Conservation (phyloP, 169 alveolate species). For the Plasmodium cynomolgi region DNA sequence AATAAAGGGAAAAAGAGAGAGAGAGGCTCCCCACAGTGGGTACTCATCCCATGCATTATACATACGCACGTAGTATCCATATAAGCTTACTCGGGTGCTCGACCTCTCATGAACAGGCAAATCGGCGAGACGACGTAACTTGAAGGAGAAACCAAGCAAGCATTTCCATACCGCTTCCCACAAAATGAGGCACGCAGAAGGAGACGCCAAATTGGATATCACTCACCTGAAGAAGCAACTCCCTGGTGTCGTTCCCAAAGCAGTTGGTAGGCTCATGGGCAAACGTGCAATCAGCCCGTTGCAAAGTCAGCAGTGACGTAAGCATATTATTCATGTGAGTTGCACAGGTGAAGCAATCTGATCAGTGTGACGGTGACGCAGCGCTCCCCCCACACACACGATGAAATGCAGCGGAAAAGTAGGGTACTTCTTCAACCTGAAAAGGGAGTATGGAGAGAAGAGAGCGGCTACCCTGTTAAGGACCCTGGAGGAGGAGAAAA, state of each 20-base stretch:
- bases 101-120: not conserved
- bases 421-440: conserved; percentile 53
- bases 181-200: not conserved
- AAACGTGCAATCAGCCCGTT: not conserved
- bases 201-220: not conserved
- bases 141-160: not conserved
- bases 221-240: not conserved
- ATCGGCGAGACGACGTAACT: not conserved
- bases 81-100: not conserved
- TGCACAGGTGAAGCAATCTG: not conserved
- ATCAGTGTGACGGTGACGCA: not conserved
- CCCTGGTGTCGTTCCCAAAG: not conserved
- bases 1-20: not conserved
- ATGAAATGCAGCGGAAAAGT: conserved; percentile 68
- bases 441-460: conserved; percentile 66
- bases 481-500: conserved; percentile 22
- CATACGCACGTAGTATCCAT: not conserved
- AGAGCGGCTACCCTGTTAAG: conserved; percentile 31
- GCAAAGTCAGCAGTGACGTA: not conserved
- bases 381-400: not conserved
- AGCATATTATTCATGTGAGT: not conserved
- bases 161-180: not conserved
- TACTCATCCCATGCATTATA: not conserved
- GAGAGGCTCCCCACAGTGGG: not conserved
- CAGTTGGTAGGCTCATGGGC: not conserved